Evolutionary conservation across 1,284 basidiomycete species (phyloP), one percentile per base, ranked within the genome.

Genomic region (Irpex sp.): DNA sequence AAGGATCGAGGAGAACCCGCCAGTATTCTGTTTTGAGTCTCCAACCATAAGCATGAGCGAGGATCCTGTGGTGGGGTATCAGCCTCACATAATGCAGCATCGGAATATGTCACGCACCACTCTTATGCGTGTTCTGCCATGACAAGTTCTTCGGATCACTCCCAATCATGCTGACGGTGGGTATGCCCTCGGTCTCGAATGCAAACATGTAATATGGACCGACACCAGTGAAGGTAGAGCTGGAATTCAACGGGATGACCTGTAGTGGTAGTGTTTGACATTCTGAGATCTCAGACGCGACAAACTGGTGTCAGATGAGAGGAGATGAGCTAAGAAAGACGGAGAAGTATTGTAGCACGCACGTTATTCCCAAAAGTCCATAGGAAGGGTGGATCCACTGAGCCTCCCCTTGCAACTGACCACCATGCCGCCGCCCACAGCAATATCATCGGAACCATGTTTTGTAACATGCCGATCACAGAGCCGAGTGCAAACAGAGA

Each of bases 91-190:
- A 7, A 33, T 33, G 3, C 7, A 33, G 80, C 72, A 3, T 33
- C 3, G 28, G 2, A 36, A 9, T 45, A 33, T n/a, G 49, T 52
- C 36, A 71, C 78, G 58, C 64, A 82, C 82, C 80, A 62, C 70
- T 67, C 16, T 75, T 72, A 66, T 80, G 76, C 45, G 75, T 72
- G 5, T 80, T 78, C 4, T 71, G 73, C 80, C 80, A 84, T 4
- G 61, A 70, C 37, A 84, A 64, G 33, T 74, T 72, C 35, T 62
- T 67, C 12, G 72, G 70, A 56, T 80, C 73, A 5, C 67, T 68
- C 18, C 81, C 82, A 42, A 82, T 71, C 14, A 71, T 62, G 2
- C 72, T 70, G 9, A 76, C 77, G 10, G 74, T 76, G 0, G 81
- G 77, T 4, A 76, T 73, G 4, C 79, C 78, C 4, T 73, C 73